A percentile compares a stretch with the other conserved stretches of the same genome.
These are phyloP conservation scores for Cercospora nicotianae DNA, from an alignment of 2,329 filamentous ascomycete species.

Conservation along the genomic window DNA sequence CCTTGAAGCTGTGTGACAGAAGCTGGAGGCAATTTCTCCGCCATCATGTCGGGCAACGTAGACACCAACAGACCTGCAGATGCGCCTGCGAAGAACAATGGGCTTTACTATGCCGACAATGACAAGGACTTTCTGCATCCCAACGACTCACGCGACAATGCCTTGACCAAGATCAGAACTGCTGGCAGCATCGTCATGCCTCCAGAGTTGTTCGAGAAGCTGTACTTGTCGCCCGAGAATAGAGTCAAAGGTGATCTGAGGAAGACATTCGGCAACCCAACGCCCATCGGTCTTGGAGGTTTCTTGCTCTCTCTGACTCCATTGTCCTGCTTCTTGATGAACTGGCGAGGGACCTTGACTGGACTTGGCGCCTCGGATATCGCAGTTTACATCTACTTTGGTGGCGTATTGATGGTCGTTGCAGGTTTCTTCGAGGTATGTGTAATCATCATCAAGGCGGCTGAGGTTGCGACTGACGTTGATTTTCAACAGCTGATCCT, in stretches of 20 bases:
- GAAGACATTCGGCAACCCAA: slow-evolving; percentile 51
- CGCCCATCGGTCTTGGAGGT: slow-evolving; percentile 52
- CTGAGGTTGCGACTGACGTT: background rate
- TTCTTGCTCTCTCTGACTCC: slow-evolving; percentile 59
- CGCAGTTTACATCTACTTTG: slow-evolving; percentile 50
- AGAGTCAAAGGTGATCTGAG: slow-evolving; percentile 51
- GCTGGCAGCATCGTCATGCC: slow-evolving; percentile 56
- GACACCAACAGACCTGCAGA: background rate
- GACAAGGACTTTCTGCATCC: slow-evolving; percentile 3
- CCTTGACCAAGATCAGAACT: slow-evolving; percentile 49
- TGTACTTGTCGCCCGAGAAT: slow-evolving; percentile 53
- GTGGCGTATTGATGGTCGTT: slow-evolving; percentile 35
- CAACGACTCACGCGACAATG: slow-evolving; percentile 34
- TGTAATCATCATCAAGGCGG: background rate
- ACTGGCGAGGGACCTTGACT: slow-evolving; percentile 57
- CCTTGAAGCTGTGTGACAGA: background rate
- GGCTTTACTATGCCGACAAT: background rate
- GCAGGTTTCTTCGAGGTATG: background rate
- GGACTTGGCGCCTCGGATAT: slow-evolving; percentile 51
- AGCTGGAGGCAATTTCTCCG: background rate
- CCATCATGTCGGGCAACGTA: background rate
- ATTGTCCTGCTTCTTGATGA: slow-evolving; percentile 57
- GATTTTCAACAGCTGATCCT: slow-evolving; percentile 40
- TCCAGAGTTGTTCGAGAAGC: slow-evolving; percentile 55
- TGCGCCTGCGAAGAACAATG: background rate